A percentile compares a stretch with the other conserved stretches of the same genome.
These are phyloP conservation scores for Saturnispora quitensis DNA, from an alignment of 805 yeast species.

Conservation along the genomic window DNA sequence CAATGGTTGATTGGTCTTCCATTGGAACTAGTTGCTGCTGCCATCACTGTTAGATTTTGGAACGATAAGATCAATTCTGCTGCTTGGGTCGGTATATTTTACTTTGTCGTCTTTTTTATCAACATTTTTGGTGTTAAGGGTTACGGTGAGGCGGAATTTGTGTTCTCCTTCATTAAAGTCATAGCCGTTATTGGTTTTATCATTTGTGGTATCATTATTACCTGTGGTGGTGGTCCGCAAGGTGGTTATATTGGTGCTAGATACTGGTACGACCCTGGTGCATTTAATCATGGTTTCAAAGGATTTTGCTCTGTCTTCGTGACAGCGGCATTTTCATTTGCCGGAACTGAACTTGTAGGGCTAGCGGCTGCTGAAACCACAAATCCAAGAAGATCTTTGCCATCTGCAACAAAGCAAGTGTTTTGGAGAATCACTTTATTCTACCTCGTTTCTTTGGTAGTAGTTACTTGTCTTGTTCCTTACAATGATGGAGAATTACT, in stretches of 20 bases:
- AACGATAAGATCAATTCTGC: constrained; percentile 36
- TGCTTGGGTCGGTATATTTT: constrained; percentile 45
- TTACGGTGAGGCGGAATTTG: constrained; percentile 55
- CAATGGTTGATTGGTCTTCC: constrained; percentile 43
- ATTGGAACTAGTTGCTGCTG: constrained; percentile 41
- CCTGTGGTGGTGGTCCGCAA: constrained; percentile 54
- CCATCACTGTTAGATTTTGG: constrained; percentile 41
- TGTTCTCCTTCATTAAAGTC: constrained; percentile 43
- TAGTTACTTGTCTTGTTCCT: constrained; percentile 53
- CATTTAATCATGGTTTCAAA: constrained; percentile 39
- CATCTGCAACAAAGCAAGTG: constrained; percentile 52
- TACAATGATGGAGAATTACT: constrained; percentile 38
- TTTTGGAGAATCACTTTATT: constrained; percentile 49
- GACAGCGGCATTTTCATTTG: constrained; percentile 50
- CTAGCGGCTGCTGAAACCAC: constrained; percentile 53
- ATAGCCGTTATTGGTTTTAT: constrained; percentile 47
- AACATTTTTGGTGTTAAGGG: constrained; percentile 52
- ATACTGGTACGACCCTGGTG: constrained; percentile 54
- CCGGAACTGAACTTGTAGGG: constrained; percentile 55
- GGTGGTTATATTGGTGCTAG: constrained; percentile 46
- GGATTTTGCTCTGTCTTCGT: constrained; percentile 52
- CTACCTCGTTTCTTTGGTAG: constrained; percentile 40
- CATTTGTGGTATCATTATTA: constrained; percentile 40
- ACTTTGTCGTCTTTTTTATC: constrained; percentile 35
- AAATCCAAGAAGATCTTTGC: constrained; percentile 47